These are phyloP conservation scores for Podospora conica DNA, from an alignment of 495 filamentous ascomycete genomes.

Conservation along the genomic window DNA sequence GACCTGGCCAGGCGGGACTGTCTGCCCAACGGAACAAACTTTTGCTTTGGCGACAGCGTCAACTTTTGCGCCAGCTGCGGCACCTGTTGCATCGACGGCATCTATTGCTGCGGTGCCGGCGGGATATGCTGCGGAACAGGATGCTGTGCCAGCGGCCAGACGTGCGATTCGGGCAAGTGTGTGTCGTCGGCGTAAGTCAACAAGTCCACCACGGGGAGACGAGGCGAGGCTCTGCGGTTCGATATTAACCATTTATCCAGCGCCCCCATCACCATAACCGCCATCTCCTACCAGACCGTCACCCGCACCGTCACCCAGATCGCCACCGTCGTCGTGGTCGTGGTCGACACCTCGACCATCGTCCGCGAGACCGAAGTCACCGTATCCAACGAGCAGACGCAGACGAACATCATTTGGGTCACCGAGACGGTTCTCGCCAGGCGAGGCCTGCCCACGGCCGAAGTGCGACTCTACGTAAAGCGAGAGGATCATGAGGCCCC, in stretches of 20 bases:
- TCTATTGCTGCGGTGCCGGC: slow-evolving; percentile 20
- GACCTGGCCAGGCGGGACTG: slow-evolving; percentile 24
- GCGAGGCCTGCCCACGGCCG: background rate
- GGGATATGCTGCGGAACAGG: slow-evolving; percentile 24
- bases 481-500: background rate
- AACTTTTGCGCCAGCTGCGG: slow-evolving; percentile 25
- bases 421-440: slow-evolving; percentile 15
- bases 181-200: slow-evolving; percentile 20
- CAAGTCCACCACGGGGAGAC: background rate
- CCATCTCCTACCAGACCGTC: slow-evolving; percentile 18
- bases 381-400: slow-evolving; percentile 20
- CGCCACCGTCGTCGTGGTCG: slow-evolving; percentile 21
- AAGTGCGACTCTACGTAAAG: background rate
- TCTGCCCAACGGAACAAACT: slow-evolving; percentile 29
- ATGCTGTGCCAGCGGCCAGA: slow-evolving; percentile 26
- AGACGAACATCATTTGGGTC: slow-evolving; percentile 22
- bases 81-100: slow-evolving; percentile 24
- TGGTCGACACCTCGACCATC: slow-evolving; percentile 22
- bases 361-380: slow-evolving; percentile 23
- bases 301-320: slow-evolving; percentile 22
- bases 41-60: slow-evolving; percentile 26
- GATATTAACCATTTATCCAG: slow-evolving; percentile 8
- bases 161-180: slow-evolving; percentile 26
- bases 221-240: background rate
- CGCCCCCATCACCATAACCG: slow-evolving; percentile 17